phyloP scores from a whole-genome alignment of 192 early-diverging fungal species.

The Coemansia sp. region DNA sequence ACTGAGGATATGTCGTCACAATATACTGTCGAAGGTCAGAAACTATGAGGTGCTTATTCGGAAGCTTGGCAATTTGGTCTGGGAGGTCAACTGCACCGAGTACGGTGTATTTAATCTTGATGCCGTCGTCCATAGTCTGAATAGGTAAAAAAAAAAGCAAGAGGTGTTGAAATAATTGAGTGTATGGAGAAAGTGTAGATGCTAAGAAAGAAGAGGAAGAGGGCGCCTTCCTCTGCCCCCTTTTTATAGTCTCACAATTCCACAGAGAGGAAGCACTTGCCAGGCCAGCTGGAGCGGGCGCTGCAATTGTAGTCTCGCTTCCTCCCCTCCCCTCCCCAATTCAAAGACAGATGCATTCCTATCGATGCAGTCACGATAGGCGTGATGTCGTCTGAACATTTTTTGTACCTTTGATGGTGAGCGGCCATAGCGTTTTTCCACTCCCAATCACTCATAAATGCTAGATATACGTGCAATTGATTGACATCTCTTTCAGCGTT shows the following conservation, averaged over 20 bases:
- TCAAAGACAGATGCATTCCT: background rate
- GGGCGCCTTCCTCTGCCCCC: background rate
- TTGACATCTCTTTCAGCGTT: background rate
- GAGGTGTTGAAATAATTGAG: too few species aligned
- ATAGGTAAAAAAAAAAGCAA: too few species aligned
- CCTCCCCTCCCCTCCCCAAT: background rate
- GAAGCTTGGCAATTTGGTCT: too few species aligned
- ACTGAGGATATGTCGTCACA: too few species aligned
- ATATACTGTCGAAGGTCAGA: too few species aligned
- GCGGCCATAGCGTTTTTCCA: background rate
- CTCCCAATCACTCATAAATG: background rate
- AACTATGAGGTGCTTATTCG: too few species aligned
- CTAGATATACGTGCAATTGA: background rate
- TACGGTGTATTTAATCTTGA: too few species aligned
- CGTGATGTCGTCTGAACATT: background rate
- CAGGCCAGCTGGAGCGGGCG: background rate
- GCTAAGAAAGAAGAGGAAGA: too few species aligned
- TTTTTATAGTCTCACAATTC: background rate
- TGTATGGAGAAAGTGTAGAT: too few species aligned
- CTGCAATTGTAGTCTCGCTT: background rate
- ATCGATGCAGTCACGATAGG: background rate
- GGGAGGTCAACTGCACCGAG: too few species aligned
- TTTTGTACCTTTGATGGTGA: background rate
- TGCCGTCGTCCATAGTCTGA: too few species aligned
- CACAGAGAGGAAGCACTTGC: background rate